Evolutionary conservation across 2,329 filamentous ascomycete genomes (phyloP).

Genomic region (Fusarium denticulatum): DNA sequence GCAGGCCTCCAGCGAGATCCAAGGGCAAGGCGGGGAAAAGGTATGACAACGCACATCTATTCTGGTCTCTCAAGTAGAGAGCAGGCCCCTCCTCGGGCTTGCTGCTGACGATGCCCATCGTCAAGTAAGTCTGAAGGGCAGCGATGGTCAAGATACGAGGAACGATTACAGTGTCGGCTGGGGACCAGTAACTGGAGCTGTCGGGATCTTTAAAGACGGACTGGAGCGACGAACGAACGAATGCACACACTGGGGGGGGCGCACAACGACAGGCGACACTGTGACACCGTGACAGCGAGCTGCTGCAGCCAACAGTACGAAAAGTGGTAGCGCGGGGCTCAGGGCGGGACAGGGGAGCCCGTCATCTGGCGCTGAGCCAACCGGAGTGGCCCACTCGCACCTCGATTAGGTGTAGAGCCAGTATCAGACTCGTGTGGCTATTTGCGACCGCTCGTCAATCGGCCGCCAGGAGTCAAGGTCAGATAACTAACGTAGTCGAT

Average conservation of each 20-base stretch:
- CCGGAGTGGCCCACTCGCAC: slow-evolving; percentile 41
- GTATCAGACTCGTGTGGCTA: slow-evolving; percentile 27
- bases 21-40: slow-evolving; percentile 21
- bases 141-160: slow-evolving; percentile 30
- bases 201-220: slow-evolving; percentile 42
- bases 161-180: slow-evolving; percentile 33
- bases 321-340: slow-evolving; percentile 46
- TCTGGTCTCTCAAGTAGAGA: slow-evolving; percentile 91
- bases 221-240: slow-evolving; percentile 27
- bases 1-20: slow-evolving; percentile 11
- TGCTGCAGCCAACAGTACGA: slow-evolving; percentile 35
- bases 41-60: slow-evolving; percentile 73
- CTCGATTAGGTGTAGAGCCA: slow-evolving; percentile 33
- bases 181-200: slow-evolving; percentile 35
- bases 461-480: slow-evolving; percentile 10
- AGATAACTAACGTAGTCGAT: neutral
- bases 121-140: slow-evolving; percentile 49
- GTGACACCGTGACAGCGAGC: slow-evolving; percentile 39
- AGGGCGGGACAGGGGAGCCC: slow-evolving; percentile 43
- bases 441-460: slow-evolving; percentile 26
- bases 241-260: slow-evolving; percentile 28
- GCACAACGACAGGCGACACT: slow-evolving; percentile 41
- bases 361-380: slow-evolving; percentile 47
- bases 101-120: slow-evolving; percentile 93
- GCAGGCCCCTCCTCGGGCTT: slow-evolving; percentile 83